Conservation (phyloP, 2,329 filamentous ascomycete species). For the Penicillium sclerotigenum region DNA sequence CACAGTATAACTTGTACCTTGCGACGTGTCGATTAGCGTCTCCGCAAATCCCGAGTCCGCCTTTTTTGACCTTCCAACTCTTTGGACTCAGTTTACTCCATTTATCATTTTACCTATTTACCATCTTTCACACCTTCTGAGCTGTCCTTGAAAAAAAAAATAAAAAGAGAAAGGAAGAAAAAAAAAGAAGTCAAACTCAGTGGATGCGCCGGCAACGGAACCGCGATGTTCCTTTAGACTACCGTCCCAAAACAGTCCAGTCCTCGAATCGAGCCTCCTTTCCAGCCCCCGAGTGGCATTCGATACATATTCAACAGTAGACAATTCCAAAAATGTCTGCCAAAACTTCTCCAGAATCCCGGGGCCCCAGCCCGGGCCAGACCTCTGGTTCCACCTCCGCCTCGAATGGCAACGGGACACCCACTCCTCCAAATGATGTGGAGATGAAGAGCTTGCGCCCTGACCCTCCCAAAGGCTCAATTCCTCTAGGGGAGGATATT, state of each 20-base stretch:
- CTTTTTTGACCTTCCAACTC: background rate
- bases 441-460: slow-evolving; percentile 41
- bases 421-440: slow-evolving; percentile 34
- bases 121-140: background rate
- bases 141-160: too few relatives aligned
- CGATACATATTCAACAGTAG: background rate
- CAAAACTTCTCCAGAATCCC: slow-evolving; percentile 25
- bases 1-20: background rate
- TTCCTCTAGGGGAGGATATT: slow-evolving; percentile 68
- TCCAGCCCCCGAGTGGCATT: background rate
- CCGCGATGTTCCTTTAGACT: slow-evolving; percentile 17
- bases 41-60: slow-evolving; percentile 5
- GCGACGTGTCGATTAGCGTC: slow-evolving; percentile 7
- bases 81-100: background rate
- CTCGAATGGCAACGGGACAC: slow-evolving; percentile 30
- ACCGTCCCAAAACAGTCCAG: background rate
- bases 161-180: too few relatives aligned
- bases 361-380: slow-evolving; percentile 23
- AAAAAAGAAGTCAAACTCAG: background rate
- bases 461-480: slow-evolving; percentile 32
- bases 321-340: slow-evolving; percentile 27
- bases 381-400: slow-evolving; percentile 26
- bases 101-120: background rate
- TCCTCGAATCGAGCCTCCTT: slow-evolving; percentile 13
- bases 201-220: slow-evolving; percentile 1